A percentile compares a stretch with the other conserved stretches of the same genome.
These are phyloP conservation scores for Lipomyces kockii DNA, from an alignment of 805 yeast species.

Conservation along the genomic window DNA sequence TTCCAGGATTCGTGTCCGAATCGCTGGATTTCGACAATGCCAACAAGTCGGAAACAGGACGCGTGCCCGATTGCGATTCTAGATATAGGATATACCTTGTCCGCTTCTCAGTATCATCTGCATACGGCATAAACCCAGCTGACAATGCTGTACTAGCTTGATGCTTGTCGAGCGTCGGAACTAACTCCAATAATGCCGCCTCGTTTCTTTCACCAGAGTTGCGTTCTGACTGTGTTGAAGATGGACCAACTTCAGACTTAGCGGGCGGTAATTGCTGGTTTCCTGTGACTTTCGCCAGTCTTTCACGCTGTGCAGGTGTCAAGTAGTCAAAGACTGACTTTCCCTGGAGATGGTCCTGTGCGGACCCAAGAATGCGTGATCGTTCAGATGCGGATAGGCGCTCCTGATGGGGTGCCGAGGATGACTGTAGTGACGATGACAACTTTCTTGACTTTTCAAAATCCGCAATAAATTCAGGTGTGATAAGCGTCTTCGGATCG, in stretches of 20 bases:
- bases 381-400: slow-evolving; percentile 1
- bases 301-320: slow-evolving; percentile 36
- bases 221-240: background rate
- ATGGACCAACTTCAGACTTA: slow-evolving; percentile 18
- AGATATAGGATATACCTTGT: slow-evolving; percentile 38
- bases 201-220: background rate
- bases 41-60: background rate
- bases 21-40: background rate
- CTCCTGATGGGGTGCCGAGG: background rate
- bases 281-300: slow-evolving; percentile 32
- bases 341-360: slow-evolving; percentile 24
- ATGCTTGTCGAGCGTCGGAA: slow-evolving; percentile 11
- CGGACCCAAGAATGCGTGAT: background rate
- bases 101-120: slow-evolving; percentile 34
- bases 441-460: background rate
- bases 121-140: slow-evolving; percentile 34
- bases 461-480: slow-evolving; percentile 11
- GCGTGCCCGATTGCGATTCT: slow-evolving; percentile 32
- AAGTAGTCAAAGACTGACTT: slow-evolving; percentile 40
- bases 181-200: background rate
- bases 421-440: background rate
- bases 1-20: background rate
- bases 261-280: slow-evolving; percentile 33
- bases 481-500: slow-evolving; percentile 18
- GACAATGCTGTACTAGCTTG: slow-evolving; percentile 36